These are phyloP conservation scores for Phytophthora quininea DNA, from an alignment of 352 stramenopile species.

Conservation along the genomic window DNA sequence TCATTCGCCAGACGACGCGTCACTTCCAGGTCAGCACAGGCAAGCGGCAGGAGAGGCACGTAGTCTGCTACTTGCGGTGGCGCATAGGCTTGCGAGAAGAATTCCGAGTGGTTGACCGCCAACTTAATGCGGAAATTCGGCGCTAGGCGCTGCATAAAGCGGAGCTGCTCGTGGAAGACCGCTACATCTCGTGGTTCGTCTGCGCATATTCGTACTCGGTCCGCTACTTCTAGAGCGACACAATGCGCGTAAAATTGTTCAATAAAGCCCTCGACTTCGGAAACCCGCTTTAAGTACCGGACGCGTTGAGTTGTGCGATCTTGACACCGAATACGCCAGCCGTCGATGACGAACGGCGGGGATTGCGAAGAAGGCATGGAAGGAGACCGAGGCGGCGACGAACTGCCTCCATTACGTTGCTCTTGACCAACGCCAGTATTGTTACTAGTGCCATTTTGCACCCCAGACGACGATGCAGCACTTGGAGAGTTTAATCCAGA, in stretches of 20 bases:
- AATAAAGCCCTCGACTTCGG: slow-evolving; percentile 70
- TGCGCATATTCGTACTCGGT: slow-evolving; percentile 72
- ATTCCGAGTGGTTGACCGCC: slow-evolving; percentile 77
- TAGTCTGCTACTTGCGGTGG: slow-evolving; percentile 74
- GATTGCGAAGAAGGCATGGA: slow-evolving; percentile 19
- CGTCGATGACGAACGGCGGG: slow-evolving; percentile 51
- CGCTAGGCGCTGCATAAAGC: slow-evolving; percentile 65
- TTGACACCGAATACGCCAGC: slow-evolving; percentile 75
- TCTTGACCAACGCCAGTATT: slow-evolving; percentile 17
- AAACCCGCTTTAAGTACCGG: slow-evolving; percentile 57
- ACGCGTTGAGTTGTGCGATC: slow-evolving; percentile 60
- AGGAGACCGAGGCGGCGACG: slow-evolving; percentile 15
- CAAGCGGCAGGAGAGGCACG: slow-evolving; percentile 71
- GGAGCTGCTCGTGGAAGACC: slow-evolving; percentile 68
- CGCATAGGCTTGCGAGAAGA: slow-evolving; percentile 56
- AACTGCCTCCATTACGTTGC: slow-evolving; percentile 7
- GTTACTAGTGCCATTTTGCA: slow-evolving; percentile 7
- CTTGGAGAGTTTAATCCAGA: slow-evolving; percentile 24
- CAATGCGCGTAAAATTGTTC: slow-evolving; percentile 74
- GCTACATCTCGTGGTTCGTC: slow-evolving; percentile 67
- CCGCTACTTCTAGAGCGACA: slow-evolving; percentile 53
- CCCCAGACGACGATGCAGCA: slow-evolving; percentile 15
- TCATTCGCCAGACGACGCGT: slow-evolving; percentile 58
- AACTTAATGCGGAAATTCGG: slow-evolving; percentile 77
- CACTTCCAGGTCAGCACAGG: slow-evolving; percentile 68